Evolutionary conservation across 306 rosid species (phyloP), one percentile per base, ranked within the genome.

Genomic region (Pyrus betulifolia): DNA sequence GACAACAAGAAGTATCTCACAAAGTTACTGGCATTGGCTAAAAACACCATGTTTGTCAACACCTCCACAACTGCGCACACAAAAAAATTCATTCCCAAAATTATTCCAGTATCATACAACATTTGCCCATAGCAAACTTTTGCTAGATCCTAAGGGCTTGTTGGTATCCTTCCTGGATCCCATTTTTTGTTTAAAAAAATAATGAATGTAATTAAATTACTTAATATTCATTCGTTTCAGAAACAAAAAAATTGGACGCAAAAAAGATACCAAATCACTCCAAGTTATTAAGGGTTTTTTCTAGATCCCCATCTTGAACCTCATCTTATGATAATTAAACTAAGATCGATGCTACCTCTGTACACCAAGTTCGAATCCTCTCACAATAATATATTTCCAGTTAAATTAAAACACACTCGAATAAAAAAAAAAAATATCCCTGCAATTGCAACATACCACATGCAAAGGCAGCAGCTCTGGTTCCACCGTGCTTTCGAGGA

Each of bases 401-500:
- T 55, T 55, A 55, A 19, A 19, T 55, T 55, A n/a, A 55, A 55
- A 6, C n/a, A 19, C 61, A 13, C 4, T 7, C 11, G 61, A 21
- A 55, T 55, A 12, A 27, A 4, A 60, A 11, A 3, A 13, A 14
- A 0, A 23, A 27, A 61, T 3, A 61, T 61, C 31, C 35, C 9
- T 6, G 68, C 25, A 17, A 21, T 15, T 45, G 33, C 38, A 23
- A 63, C 68, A 62, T 72, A 82, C 84, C 80, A 70, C 86, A 80
- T 60, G 71, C 76, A 74, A 82, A 3, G 63, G 64, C 68, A 69
- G 79, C 79, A 42, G 83, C 81, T 77, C 59, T 80, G 55, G 51
- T 28, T 61, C 85, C 84, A 25, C 86, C 86, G 64, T 85, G 81
- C 46, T 65, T 70, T 22, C n/a, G 22, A 11, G 74, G 79, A 77